These are phyloP conservation scores for Aphanomyces stellatus DNA, from an alignment of 352 stramenopile species.

Conservation along the genomic window DNA sequence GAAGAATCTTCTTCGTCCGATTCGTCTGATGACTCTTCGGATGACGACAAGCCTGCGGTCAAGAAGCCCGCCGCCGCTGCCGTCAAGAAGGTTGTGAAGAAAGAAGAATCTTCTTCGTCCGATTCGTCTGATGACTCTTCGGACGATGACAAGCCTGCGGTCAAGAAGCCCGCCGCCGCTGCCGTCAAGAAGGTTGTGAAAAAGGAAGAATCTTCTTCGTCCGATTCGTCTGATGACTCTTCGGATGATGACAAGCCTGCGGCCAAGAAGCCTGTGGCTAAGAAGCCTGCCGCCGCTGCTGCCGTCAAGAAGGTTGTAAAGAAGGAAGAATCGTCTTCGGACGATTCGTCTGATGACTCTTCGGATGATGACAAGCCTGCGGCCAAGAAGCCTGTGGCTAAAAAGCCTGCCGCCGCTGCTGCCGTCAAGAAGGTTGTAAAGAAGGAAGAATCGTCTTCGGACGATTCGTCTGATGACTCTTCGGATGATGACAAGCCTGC, in stretches of 20 bases:
- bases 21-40: constrained; percentile 21
- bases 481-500: constrained; percentile 24
- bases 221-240: constrained; percentile 20
- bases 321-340: constrained; percentile 23
- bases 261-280: constrained; percentile 22
- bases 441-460: constrained; percentile 30
- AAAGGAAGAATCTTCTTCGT: constrained; percentile 24
- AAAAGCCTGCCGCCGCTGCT: background rate
- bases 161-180: background rate
- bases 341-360: constrained; percentile 22
- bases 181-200: constrained; percentile 19
- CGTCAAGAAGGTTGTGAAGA: background rate
- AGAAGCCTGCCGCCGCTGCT: constrained; percentile 14
- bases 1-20: constrained; percentile 27
- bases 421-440: constrained; percentile 24
- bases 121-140: background rate
- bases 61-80: constrained; percentile 1
- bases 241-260: constrained; percentile 28
- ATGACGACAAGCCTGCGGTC: constrained; percentile 23
- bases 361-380: constrained; percentile 2
- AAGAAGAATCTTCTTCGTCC: constrained; percentile 7
- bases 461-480: constrained; percentile 24
- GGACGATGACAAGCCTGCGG: background rate
- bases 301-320: constrained; percentile 27
- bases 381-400: constrained; percentile 1